These are phyloP conservation scores for Gymnopilus junonius DNA, from an alignment of 768 basidiomycete species.

Conservation along the genomic window DNA sequence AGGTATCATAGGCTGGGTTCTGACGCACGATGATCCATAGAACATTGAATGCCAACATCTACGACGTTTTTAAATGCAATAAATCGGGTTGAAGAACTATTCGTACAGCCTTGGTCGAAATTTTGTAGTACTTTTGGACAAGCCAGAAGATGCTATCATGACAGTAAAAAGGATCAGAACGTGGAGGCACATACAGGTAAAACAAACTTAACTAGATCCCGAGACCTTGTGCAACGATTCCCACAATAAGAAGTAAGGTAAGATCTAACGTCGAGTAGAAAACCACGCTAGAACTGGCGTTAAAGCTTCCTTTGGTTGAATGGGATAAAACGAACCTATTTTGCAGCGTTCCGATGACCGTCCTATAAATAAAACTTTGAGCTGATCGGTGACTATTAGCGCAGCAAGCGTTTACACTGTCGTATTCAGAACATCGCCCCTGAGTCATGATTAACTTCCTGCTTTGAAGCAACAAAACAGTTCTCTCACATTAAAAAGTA, in stretches of 20 bases:
- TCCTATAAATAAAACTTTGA: slow-evolving; percentile 39
- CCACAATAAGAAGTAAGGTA: slow-evolving; percentile 68
- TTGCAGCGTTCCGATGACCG: slow-evolving; percentile 73
- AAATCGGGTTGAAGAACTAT: not conserved
- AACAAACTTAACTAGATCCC: slow-evolving; percentile 67
- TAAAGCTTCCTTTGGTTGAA: not conserved
- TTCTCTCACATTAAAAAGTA: slow-evolving; percentile 72
- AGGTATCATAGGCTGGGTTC: not conserved
- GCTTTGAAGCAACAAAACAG: not conserved
- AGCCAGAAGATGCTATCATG: slow-evolving; percentile 62
- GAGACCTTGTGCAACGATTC: slow-evolving; percentile 63
- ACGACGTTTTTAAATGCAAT: not conserved
- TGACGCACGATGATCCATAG: slow-evolving; percentile 67
- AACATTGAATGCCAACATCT: slow-evolving; percentile 77
- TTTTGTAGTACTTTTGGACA: slow-evolving; percentile 65
- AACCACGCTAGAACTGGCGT: slow-evolving; percentile 51
- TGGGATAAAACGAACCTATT: slow-evolving; percentile 54
- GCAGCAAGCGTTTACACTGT: slow-evolving; percentile 57
- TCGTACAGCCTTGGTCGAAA: slow-evolving; percentile 65
- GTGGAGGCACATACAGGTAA: not conserved
- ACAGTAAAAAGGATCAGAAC: not conserved
- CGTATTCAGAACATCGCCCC: slow-evolving; percentile 79
- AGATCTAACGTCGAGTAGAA: slow-evolving; percentile 75
- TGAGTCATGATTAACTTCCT: slow-evolving; percentile 24
- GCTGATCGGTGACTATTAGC: not conserved